A percentile compares a stretch with the other conserved stretches of the same genome.
phyloP scores from a whole-genome alignment of 306 rosid genomes.

The Sindora glabra region DNA sequence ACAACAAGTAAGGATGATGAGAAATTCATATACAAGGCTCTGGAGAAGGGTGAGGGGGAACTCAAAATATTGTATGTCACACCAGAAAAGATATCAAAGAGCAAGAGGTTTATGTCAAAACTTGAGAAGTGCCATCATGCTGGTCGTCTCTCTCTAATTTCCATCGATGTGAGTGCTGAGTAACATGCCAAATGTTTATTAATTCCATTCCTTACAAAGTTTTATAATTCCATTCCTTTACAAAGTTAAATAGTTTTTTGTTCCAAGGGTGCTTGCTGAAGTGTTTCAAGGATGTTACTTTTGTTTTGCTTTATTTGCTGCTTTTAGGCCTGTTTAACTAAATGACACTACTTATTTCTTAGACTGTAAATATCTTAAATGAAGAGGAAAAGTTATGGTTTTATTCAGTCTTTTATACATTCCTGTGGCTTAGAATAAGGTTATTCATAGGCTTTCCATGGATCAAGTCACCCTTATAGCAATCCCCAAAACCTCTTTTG shows the following conservation, averaged over 20 bases:
- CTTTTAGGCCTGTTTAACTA: background rate
- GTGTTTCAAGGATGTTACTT: background rate
- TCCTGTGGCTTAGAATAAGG: slow-evolving; percentile 1
- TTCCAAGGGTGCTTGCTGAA: slow-evolving; percentile 2
- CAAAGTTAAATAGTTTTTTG: background rate
- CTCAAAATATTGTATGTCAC: slow-evolving; percentile 79
- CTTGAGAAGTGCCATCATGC: slow-evolving; percentile 90
- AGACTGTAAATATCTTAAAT: background rate
- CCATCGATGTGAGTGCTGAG: slow-evolving; percentile 69
- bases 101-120: slow-evolving; percentile 98
- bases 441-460: background rate
- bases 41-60: slow-evolving; percentile 87
- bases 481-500: background rate
- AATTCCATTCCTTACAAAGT: no score
- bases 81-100: slow-evolving; percentile 96
- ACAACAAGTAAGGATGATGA: slow-evolving; percentile 71
- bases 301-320: slow-evolving; percentile 8
- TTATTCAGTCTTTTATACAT: background rate
- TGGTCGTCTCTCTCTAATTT: slow-evolving; percentile 74
- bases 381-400: background rate
- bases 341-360: background rate
- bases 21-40: slow-evolving; percentile 71
- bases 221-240: no score
- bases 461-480: background rate
- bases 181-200: no score